Evolutionary conservation across 1,284 basidiomycete species (phyloP).

Genomic region (Cronartium quercuum): DNA sequence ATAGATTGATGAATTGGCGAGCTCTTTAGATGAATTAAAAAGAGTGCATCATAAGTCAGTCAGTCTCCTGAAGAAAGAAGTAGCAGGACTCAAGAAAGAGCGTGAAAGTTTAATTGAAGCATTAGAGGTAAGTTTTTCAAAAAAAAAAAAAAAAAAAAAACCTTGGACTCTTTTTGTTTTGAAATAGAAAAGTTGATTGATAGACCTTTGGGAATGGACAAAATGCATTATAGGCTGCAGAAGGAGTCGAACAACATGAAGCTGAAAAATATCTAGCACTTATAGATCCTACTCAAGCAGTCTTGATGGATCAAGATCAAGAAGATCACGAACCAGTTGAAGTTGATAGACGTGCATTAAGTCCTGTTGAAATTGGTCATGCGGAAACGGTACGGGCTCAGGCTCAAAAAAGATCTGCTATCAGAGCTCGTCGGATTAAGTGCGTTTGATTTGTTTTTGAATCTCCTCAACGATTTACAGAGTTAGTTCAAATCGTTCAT

Average conservation of each 20-base stretch:
- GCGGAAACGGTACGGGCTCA: constrained; percentile 18
- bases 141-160: neutral
- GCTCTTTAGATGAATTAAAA: constrained; percentile 15
- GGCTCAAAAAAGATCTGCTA: constrained; percentile 27
- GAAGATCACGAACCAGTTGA: neutral
- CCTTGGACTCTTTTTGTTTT: neutral
- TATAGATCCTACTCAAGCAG: constrained; percentile 13
- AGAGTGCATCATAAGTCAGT: constrained; percentile 14
- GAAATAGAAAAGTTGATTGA: neutral
- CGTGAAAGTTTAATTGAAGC: constrained; percentile 28
- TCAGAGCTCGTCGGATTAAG: constrained; percentile 31
- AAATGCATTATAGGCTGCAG: constrained; percentile 9
- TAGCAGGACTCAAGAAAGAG: constrained; percentile 29
- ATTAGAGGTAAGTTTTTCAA: constrained; percentile 9
- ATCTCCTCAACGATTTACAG: neutral
- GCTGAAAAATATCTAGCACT: constrained; percentile 33
- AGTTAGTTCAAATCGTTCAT: neutral
- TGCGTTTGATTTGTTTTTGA: neutral
- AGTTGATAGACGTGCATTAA: neutral
- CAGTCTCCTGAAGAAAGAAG: constrained; percentile 16
- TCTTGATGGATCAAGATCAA: constrained; percentile 10
- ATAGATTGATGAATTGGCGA: constrained; percentile 37
- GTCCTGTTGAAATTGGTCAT: constrained; percentile 5
- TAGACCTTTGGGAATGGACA: too few species aligned
- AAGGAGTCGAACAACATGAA: constrained; percentile 31